Evolutionary conservation across 495 filamentous ascomycete species (phyloP), one percentile per base, ranked within the genome.

Genomic region (Lophiotrema nucula): DNA sequence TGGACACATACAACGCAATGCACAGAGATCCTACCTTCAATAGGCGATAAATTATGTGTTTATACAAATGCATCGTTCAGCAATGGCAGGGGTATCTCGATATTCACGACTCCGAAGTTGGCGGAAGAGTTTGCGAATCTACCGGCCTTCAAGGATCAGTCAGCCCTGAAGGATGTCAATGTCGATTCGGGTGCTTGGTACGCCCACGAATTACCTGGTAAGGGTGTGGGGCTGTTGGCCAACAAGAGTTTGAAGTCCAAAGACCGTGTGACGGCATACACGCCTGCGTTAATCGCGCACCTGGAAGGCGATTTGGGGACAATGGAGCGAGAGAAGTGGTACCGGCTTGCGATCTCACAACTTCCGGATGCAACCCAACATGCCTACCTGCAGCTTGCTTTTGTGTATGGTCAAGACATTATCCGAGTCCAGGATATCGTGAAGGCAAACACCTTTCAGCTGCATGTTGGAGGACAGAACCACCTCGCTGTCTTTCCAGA

Each of bases 361-460:
- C 43, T 65, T 21, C 56, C 56, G n/a, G 37, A 33, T 13, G 37
- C 39, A 3, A 60, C 57, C 5, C 21, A 52, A 35, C 46, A 65
- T 13, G 38, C 22, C 5, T 65, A 31, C 27, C 22, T 61, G 27
- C 21, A 46, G 13, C 52, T 65, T 11, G 46, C 57, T 1, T 50
- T 26, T 18, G 26, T 65, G 1, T 65, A 52, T 28, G 54, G 54
- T 3, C 13, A 47, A 12, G 28, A 42, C 12, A 18, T 21, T 5
- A 31, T 65, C 3, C 22, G 31, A 3, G 41, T 60, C 6, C 62
- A 65, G 25, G 62, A 65, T 31, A 45, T 65, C n/a, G 48, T 65
- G n/a, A 65, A 65, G 52, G 52, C 56, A 16, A 65, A 65, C 28
- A 57, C 62, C 3, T 65, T 65, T 25, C 53, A 65, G 42, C 42